These are phyloP conservation scores for Silybum marianum DNA, from an alignment of 129 eudicot genomes.

Conservation along the genomic window DNA sequence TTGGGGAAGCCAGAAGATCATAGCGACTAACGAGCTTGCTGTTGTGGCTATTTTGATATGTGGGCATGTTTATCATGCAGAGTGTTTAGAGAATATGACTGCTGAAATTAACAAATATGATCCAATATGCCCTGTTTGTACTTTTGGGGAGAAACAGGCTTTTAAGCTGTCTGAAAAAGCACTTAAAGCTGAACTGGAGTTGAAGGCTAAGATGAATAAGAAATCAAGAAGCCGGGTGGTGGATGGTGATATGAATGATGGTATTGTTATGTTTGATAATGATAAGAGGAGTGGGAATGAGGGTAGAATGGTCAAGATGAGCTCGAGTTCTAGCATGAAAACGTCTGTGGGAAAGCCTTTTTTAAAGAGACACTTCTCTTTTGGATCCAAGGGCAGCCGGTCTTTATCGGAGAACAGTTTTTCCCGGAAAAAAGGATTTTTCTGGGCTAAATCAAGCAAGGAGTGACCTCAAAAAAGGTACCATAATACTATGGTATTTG, in stretches of 20 bases:
- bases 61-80: conserved; percentile 95
- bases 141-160: conserved; percentile 81
- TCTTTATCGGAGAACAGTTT: conserved; percentile 51
- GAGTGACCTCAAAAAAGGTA: conserved; percentile 49
- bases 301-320: conserved; percentile 50
- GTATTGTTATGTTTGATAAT: conserved; percentile 42
- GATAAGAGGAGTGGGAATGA: conserved; percentile 43
- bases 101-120: conserved; percentile 83
- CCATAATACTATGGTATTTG: conserved; percentile 9
- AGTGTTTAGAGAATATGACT: conserved; percentile 88
- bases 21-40: conserved; percentile 66
- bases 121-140: conserved; percentile 94
- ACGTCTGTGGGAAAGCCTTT: conserved; percentile 60
- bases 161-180: conserved; percentile 73
- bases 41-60: conserved; percentile 84
- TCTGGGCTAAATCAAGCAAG: conserved; percentile 83
- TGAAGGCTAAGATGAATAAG: conserved; percentile 57
- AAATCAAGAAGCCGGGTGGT: conserved; percentile 57
- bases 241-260: conserved; percentile 49
- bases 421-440: conserved; percentile 60
- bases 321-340: conserved; percentile 71
- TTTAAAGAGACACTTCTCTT: conserved; percentile 81
- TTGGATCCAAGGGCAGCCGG: conserved; percentile 59
- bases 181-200: conserved; percentile 63
- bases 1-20: conserved; percentile 65